Evolutionary conservation across 2,329 filamentous ascomycete genomes (phyloP), one percentile per base, ranked within the genome.

Genomic region (Diaporthe citri): DNA sequence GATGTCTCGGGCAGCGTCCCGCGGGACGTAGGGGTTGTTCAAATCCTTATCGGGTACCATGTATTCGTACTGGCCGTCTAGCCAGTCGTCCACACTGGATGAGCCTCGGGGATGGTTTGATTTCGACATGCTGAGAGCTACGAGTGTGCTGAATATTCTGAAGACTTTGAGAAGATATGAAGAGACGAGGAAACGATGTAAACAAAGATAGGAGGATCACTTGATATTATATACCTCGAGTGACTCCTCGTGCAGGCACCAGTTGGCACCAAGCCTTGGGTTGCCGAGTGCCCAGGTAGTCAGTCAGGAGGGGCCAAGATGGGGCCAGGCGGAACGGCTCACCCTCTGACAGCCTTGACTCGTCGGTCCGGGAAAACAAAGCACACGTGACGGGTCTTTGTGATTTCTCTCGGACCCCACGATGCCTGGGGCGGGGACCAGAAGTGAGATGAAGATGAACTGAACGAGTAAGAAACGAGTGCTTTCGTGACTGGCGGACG

Each of bases 31-130:
- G n/a, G 74, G 62, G n/a, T 70, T 52, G 41, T 62, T 34, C 10
- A 39, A 13, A 25, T 76, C 67, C 28, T 72, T 62, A 17, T 77
- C 76, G 6, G 76, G 74, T 1, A 31, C 59, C 17, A 77, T 72
- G 48, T 77, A 76, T 55, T 77, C 76, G 13, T 74, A 74, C 13
- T 76, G 74, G 67, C 74, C 48, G 12, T 76, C 72, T 9, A 77
- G 69, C 76, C 76, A 77, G 59, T 76, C 67, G 34, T 74, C 28
- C 8, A 77, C 76, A 39, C 66, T 66, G 5, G 76, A 72, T 60
- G 71, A 69, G 9, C 43, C 36, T 43, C 59, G 31, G 43, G 69
- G 31, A 15, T 43, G n/a, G 28, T 22, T 59, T 73, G 74, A 64
- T 34, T 36, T 56, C 8, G 75, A 59, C 75, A 76, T 76, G 46